These are phyloP conservation scores for Coemansia sp. DNA, from an alignment of 192 early-diverging fungal species.

Conservation along the genomic window DNA sequence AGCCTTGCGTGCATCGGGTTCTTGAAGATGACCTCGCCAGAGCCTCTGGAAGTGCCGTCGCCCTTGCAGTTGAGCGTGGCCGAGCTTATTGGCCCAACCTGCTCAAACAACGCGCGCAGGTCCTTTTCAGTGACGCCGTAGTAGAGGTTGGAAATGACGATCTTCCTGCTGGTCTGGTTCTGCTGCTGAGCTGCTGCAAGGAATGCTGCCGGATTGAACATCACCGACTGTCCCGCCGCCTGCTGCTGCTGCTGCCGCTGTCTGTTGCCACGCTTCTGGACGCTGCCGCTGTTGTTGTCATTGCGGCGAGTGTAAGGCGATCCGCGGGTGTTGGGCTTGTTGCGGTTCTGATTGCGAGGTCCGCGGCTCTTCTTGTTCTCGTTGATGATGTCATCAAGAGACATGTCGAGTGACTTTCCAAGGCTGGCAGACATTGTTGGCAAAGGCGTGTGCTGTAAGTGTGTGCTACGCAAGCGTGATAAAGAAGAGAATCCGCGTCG, in stretches of 20 bases:
- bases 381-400: conserved; percentile 53
- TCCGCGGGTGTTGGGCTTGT: conserved; percentile 24
- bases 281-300: not conserved
- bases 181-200: conserved; percentile 33
- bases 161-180: conserved; percentile 37
- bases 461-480: not conserved
- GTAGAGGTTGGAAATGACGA: conserved; percentile 51
- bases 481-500: not conserved
- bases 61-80: conserved; percentile 39
- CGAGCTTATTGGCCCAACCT: conserved; percentile 32
- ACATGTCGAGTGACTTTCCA: conserved; percentile 54
- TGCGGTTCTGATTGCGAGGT: conserved; percentile 21
- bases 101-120: conserved; percentile 40
- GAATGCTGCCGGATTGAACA: conserved; percentile 44
- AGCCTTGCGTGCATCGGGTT: conserved; percentile 29
- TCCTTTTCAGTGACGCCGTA: conserved; percentile 47
- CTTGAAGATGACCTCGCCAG: conserved; percentile 44
- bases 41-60: conserved; percentile 47
- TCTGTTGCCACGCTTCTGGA: conserved; percentile 38
- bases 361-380: conserved; percentile 31
- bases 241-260: conserved; percentile 12
- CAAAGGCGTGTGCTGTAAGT: not conserved
- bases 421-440: conserved; percentile 47
- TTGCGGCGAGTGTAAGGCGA: conserved; percentile 47
- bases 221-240: conserved; percentile 18